A percentile compares a stretch with the other conserved stretches of the same genome.
phyloP scores from a whole-genome alignment of 2,329 filamentous ascomycete genomes.

The Dactylellina sp. region DNA sequence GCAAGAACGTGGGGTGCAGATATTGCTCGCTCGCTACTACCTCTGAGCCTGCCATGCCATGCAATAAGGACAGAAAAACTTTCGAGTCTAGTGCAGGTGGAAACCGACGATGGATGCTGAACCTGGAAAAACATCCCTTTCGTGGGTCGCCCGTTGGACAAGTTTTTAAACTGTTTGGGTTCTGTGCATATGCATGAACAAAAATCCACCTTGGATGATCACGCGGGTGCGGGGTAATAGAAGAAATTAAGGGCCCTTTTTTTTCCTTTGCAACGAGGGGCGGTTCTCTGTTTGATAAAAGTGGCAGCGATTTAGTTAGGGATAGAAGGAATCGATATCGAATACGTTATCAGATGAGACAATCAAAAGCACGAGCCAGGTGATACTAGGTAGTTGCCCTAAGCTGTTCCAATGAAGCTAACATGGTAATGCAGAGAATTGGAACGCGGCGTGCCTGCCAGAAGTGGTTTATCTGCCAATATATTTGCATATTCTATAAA shows the following conservation, averaged over 20 bases:
- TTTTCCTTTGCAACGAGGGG: slow-evolving; percentile 3
- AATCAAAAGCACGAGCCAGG: slow-evolving; percentile 18
- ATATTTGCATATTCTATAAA: not conserved
- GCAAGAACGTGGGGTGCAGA: slow-evolving; percentile 40
- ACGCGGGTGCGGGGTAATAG: slow-evolving; percentile 53
- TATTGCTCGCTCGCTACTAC: slow-evolving; percentile 10
- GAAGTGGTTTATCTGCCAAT: slow-evolving; percentile 46
- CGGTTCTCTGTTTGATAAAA: not conserved
- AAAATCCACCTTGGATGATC: slow-evolving; percentile 32
- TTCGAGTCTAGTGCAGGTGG: not conserved
- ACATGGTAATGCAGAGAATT: not conserved
- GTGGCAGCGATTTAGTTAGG: not conserved
- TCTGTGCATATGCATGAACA: slow-evolving; percentile 42
- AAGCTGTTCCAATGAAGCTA: not conserved
- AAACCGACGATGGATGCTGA: not conserved
- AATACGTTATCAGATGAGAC: slow-evolving; percentile 41
- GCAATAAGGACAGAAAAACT: not conserved
- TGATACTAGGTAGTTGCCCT: slow-evolving; percentile 2
- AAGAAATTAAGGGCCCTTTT: not conserved
- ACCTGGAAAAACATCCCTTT: not conserved
- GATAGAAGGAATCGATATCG: slow-evolving; percentile 7
- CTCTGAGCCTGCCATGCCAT: no score
- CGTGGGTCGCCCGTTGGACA: slow-evolving; percentile 7
- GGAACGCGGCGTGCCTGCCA: slow-evolving; percentile 4
- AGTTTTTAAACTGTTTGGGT: slow-evolving; percentile 30